Evolutionary conservation across 2,329 filamentous ascomycete genomes (phyloP), one percentile per base, ranked within the genome.

Genomic region (Botryosphaeria dothidea): DNA sequence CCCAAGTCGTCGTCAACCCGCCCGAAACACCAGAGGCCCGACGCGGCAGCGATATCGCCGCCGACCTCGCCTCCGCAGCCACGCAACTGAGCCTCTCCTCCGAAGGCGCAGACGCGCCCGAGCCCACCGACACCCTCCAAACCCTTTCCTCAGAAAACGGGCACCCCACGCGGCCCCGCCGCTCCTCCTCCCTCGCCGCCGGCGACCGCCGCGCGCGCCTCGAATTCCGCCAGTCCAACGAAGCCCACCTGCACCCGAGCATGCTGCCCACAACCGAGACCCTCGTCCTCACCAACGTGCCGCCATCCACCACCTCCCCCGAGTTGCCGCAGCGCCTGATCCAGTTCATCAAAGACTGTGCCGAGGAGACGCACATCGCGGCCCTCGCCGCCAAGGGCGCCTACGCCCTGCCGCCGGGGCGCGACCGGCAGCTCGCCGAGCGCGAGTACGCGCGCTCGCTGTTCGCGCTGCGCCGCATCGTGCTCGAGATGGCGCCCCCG

Each of bases 391-490:
- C 86, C 2, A 76, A 75, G 38, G 80, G 83, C n/a, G 84, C 86
- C 60, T 88, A 88, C 69, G 81, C 83, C 0, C 76, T 88, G 2
- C 85, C 86, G n/a, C 85, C 86, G 2, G 86, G 85, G 1, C 79
- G 82, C 51, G 80, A 79, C 66, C 81, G 84, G 7, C 76, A 78
- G 7, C 74, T 77, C 43, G 81, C 84, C 9, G 81, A 84, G 68
- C 75, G 78, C 48, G 79, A 84, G 66, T 79, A 81, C 23, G 80
- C 83, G 2, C 76, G 81, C 29, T 80, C 80, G 31, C 76, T 85
- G 2, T 88, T 89, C 69, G 83, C 83, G 1, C 74, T 88, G 17
- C 78, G 78, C 38, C 80, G 81, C n/a, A 77, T 89, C 21, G 79
- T 88, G 1, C 76, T 89, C 0, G 86, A 89, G 69, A 79, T 86